Percentiles rank a stretch among this genome's conserved stretches.
Conservation (phyloP, 345 rosid species). For the Ceriops decandra region DNA sequence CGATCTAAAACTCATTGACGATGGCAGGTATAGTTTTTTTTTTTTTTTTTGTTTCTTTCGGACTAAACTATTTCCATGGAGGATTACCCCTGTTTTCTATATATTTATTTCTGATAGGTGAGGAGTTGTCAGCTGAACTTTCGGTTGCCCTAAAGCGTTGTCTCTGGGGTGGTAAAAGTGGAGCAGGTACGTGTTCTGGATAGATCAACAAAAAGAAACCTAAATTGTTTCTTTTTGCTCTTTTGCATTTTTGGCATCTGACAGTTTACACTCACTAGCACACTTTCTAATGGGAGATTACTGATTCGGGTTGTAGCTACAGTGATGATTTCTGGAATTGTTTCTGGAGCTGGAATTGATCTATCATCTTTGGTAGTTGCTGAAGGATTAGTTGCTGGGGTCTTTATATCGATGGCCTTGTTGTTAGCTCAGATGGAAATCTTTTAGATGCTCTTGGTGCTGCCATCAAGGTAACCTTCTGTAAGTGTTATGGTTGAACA, state of each 20-base stretch:
- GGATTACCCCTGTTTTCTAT: not conserved
- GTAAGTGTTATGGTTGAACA: too few relatives aligned
- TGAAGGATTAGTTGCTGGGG: conserved; percentile 92
- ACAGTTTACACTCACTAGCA: too few relatives aligned
- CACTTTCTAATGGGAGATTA: not conserved
- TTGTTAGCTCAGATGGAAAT: conserved; percentile 84
- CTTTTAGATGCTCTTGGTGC: conserved; percentile 73
- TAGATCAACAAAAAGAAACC: not conserved
- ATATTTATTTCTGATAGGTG: conserved; percentile 36
- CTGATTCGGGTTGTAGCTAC: conserved; percentile 2
- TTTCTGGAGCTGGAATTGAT: conserved; percentile 80
- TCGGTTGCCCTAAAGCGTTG: conserved; percentile 62
- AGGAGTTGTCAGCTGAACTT: conserved; percentile 81
- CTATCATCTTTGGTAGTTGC: conserved; percentile 62
- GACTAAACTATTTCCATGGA: not conserved
- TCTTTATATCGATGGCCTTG: conserved; percentile 81
- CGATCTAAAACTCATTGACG: not conserved
- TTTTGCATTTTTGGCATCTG: not conserved
- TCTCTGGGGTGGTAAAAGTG: conserved; percentile 86
- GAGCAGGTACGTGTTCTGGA: conserved; percentile 53
- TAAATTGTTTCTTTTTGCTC: not conserved
- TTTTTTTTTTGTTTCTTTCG: not conserved
- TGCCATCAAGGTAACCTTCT: conserved; percentile 60
- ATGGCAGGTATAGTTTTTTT: not conserved
- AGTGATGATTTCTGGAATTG: conserved; percentile 12